phyloP scores from a whole-genome alignment of 306 rosid species.

The Quercus gilva region DNA sequence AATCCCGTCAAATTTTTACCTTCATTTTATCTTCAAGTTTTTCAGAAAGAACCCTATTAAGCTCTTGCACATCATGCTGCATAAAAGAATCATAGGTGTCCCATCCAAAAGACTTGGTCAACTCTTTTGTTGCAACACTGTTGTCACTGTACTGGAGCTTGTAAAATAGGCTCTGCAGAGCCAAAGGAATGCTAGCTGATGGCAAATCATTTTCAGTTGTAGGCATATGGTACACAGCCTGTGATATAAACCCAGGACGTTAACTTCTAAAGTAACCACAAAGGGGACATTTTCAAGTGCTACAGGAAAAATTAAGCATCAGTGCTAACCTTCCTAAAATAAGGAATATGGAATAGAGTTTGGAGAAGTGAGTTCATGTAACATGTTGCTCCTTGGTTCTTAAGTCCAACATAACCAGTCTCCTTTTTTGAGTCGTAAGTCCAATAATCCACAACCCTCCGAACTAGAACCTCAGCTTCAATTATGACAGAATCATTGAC shows the following conservation, averaged over 20 bases:
- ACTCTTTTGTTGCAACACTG: constrained; percentile 88
- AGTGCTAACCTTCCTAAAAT: constrained; percentile 70
- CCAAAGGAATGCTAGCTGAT: constrained; percentile 84
- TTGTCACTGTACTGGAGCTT: constrained; percentile 88
- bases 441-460: constrained; percentile 85
- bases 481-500: constrained; percentile 63
- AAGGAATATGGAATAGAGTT: constrained; percentile 82
- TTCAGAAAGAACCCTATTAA: constrained; percentile 80
- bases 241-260: constrained; percentile 37
- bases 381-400: constrained; percentile 94
- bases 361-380: constrained; percentile 91
- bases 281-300: constrained; percentile 15
- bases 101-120: constrained; percentile 94
- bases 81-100: constrained; percentile 90
- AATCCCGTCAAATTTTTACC: constrained; percentile 33
- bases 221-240: constrained; percentile 97
- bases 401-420: constrained; percentile 90
- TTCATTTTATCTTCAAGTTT: constrained; percentile 95
- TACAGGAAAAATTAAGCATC: constrained; percentile 1
- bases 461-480: constrained; percentile 88
- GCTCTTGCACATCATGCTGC: constrained; percentile 96
- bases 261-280: constrained; percentile 16
- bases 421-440: constrained; percentile 84
- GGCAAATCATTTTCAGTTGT: constrained; percentile 93
- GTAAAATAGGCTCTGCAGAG: constrained; percentile 82